These are phyloP conservation scores for Sphagnum magellanicum DNA, from an alignment of 228 moss, liverwort and hornwort genomes.

Conservation along the genomic window DNA sequence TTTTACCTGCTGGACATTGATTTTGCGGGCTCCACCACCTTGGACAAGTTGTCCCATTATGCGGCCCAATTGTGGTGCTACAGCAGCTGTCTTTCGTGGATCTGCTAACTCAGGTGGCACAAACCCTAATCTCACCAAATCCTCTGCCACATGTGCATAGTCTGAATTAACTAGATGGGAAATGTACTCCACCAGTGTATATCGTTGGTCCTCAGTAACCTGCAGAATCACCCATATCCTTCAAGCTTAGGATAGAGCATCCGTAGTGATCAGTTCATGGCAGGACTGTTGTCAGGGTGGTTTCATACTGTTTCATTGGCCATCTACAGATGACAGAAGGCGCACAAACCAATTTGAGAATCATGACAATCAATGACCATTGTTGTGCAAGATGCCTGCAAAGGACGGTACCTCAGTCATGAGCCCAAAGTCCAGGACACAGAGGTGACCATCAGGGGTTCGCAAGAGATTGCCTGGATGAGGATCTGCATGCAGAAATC, in stretches of 20 bases:
- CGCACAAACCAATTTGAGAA: too few species aligned
- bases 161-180: conserved; percentile 77
- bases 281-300: too few species aligned
- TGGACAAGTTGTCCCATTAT: conserved; percentile 73
- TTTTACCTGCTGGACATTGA: conserved; percentile 73
- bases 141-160: conserved; percentile 73
- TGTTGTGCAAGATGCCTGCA: background rate
- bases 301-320: too few species aligned
- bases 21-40: conserved; percentile 82
- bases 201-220: conserved; percentile 89
- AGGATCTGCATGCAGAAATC: conserved; percentile 96
- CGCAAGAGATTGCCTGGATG: conserved; percentile 94
- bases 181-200: conserved; percentile 79
- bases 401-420: conserved; percentile 72
- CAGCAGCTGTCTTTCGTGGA: conserved; percentile 71
- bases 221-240: conserved; percentile 12
- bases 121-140: conserved; percentile 80
- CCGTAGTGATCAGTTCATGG: too few species aligned
- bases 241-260: too few species aligned
- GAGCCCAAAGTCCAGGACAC: conserved; percentile 93
- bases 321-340: too few species aligned
- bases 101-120: conserved; percentile 72
- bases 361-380: too few species aligned
- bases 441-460: conserved; percentile 85
- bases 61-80: conserved; percentile 76